Conservation (phyloP, 306 rosid species). For the Cucumis cinereus region DNA sequence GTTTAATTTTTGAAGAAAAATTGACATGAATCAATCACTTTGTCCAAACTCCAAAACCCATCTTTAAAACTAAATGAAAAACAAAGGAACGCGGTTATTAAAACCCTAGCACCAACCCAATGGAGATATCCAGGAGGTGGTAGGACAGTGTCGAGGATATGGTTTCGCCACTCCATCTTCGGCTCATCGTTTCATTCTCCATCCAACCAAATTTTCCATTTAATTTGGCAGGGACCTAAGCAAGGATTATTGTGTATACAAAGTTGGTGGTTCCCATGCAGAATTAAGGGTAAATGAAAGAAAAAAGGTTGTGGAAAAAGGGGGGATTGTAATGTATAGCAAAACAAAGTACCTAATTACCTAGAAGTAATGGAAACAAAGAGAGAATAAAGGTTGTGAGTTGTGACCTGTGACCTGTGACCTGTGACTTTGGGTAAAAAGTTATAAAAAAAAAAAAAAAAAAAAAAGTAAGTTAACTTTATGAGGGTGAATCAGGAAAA, state of each 20-base stretch:
- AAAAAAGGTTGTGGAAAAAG: not conserved
- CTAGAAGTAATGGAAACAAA: not conserved
- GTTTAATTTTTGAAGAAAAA: not conserved
- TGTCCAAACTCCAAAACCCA: not conserved
- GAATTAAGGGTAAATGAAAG: not conserved
- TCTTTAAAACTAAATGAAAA: not conserved
- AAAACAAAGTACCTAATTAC: conserved; percentile 3
- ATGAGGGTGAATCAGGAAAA: conserved; percentile 13
- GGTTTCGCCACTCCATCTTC: too few species aligned
- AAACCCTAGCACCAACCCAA: not conserved
- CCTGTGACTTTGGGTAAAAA: not conserved
- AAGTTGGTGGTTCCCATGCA: too few species aligned
- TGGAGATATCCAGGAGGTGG: too few species aligned
- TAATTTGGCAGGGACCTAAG: too few species aligned
- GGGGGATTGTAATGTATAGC: not conserved
- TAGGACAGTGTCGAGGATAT: too few species aligned
- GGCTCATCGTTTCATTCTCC: too few species aligned
- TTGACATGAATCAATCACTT: not conserved
- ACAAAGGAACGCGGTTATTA: not conserved
- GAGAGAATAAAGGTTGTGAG: not conserved
- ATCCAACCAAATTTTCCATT: too few species aligned
- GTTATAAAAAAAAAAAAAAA: too few species aligned
- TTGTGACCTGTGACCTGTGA: too few species aligned
- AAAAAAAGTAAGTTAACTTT: conserved; percentile 40
- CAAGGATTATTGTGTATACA: too few species aligned